A percentile compares a stretch with the other conserved stretches of the same genome.
phyloP scores from a whole-genome alignment of 108 stramenopile species.

The Cyclotella atomus region DNA sequence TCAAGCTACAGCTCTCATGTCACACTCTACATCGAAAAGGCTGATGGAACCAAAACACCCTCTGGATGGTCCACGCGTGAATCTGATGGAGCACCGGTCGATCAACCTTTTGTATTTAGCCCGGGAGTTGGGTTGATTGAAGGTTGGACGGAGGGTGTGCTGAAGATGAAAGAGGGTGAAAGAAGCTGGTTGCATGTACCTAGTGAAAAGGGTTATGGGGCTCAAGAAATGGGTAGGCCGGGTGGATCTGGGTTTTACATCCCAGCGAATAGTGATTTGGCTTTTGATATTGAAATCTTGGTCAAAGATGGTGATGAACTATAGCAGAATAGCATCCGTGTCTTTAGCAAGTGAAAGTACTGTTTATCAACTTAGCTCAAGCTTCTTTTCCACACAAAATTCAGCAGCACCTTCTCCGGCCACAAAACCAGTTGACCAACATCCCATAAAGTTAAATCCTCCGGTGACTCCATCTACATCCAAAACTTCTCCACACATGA shows the following conservation, averaged over 20 bases:
- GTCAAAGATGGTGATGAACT: constrained; percentile 37
- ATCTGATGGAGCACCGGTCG: constrained; percentile 52
- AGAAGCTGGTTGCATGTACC: constrained; percentile 60
- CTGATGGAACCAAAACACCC: constrained; percentile 50
- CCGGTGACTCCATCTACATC: constrained; percentile 93
- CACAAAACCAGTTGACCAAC: constrained; percentile 88
- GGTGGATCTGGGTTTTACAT: constrained; percentile 61
- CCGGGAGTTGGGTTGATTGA: constrained; percentile 66
- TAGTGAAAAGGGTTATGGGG: constrained; percentile 59
- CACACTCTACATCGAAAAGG: constrained; percentile 67
- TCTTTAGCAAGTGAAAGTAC: not conserved
- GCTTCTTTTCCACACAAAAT: constrained; percentile 17
- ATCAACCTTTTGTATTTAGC: constrained; percentile 63
- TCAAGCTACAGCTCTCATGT: constrained; percentile 50
- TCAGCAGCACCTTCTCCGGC: constrained; percentile 65
- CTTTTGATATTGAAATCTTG: constrained; percentile 76
- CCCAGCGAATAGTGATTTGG: constrained; percentile 60
- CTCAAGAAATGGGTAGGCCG: constrained; percentile 51
- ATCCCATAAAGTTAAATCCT: constrained; percentile 91
- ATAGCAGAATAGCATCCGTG: not conserved
- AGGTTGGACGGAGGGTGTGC: constrained; percentile 72
- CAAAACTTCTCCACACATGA: constrained; percentile 86
- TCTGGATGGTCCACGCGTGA: constrained; percentile 70
- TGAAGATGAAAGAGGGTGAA: constrained; percentile 72
- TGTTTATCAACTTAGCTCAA: not conserved